Base-by-base conservation (phyloP, 2,329 filamentous ascomycete species). In the Fusarium proliferatum region DNA sequence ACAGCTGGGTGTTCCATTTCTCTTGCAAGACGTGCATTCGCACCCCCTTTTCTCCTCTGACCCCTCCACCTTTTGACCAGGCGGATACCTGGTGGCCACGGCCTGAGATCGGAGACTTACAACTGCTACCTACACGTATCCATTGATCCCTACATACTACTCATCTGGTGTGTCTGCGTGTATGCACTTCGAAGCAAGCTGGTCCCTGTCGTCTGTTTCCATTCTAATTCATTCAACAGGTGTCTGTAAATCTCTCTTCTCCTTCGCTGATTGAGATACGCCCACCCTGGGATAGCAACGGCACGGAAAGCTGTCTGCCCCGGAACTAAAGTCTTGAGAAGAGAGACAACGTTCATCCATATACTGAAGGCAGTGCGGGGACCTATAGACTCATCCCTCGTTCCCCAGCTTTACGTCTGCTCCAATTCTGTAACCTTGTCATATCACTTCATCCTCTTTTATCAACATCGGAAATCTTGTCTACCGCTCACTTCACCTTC, bases 331-430 rank as follows among this genome's bases (percentile, higher is more conserved):
- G 36, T 51, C 56, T 59, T 64, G 71, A 69, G 76, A 78, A 71
- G 76, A 78, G 76, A 78, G 76, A 78, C 72, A 78, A 78, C 76
- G 52, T 68, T 67, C 51, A 60, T 68, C 69, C 42, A 61, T 68
- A 58, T 61, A 49, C 41, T 61, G 41, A 60, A 61, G 55, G 67
- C 33, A 71, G 65, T 77, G 77, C 74, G 77, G 77, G 77, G 77
- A 64, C 67, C 60, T 67, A 45, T 71, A 64, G 61, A 63, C 67
- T 61, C 66, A 59, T 76, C 64, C 67, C 67, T 74, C 67, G 61
- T 72, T 68, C 68, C 74, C 71, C 67, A 64, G 61, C 68, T 69
- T 66, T 71, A 55, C 59, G 60, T 68, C 73, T 74, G 65, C 73
- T 59, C 69, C 69, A 66, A 67, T 77, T 67, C 70, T 67, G 64